Evolutionary conservation across 2,329 filamentous ascomycete species (phyloP), one percentile per base, ranked within the genome.

Genomic region (Xylariaceae sp.): DNA sequence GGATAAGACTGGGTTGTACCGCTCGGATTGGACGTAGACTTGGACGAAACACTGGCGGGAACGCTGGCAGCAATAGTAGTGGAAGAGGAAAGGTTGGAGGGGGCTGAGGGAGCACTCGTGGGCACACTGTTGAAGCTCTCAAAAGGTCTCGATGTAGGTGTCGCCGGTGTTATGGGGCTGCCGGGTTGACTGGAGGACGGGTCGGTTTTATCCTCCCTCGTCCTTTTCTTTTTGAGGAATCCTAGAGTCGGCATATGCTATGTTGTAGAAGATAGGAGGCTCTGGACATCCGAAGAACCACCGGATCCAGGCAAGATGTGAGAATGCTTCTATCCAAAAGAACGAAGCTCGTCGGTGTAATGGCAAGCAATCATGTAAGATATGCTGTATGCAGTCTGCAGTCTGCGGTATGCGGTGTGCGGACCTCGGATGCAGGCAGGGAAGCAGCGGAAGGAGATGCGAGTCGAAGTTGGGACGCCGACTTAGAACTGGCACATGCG

Each of bases 161-260:
- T 78, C 64, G 81, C 80, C 61, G 84, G 81, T 61, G 85, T 86
- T 68, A 85, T 78, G 61, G 84, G 82, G 70, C 84, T 87, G 66
- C 81, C 82, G 67, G 84, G 81, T 73, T 88, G 82, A 72, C 82
- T 88, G 66, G 81, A 81, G 71, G 86, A 81, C 71, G 86, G 82
- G 74, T 90, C 86, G 73, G 84, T 81, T 73, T 87, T 84, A 73
- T 86, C 89, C 80, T 97, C 92, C 85, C 92, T 95, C 79, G 92
- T 96, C 85, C 92, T 88, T 84, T 96, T 96, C 85, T 96, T 97
- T 85, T 97, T 97, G 74, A 97, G 86, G 74, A 97, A 92, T 77
- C 91, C 91, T 81, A 97, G 85, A 76, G 85, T 90, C 87, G 92
- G 94, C 94, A 99, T 97, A 72, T 71, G 74, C 69, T 68, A 69